phyloP scores from a whole-genome alignment of 331 rosid species.

The Acacia concinna region DNA sequence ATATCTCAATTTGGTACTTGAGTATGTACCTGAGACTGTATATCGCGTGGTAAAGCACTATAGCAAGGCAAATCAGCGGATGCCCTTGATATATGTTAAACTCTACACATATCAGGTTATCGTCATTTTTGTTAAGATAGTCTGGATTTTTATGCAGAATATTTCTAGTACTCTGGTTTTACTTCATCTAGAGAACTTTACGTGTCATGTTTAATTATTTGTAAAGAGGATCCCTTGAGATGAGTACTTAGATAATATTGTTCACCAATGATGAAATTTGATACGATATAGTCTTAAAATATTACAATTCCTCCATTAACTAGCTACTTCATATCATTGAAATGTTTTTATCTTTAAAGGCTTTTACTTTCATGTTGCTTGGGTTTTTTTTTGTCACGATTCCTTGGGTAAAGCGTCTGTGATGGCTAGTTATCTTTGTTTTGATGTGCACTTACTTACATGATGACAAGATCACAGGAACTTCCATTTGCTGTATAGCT shows the following conservation, averaged over 20 bases:
- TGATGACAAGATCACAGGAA: neutral
- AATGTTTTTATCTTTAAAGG: neutral
- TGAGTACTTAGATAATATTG: neutral
- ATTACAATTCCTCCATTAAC: neutral
- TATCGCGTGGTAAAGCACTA: slow-evolving; percentile 67
- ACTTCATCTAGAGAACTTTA: neutral
- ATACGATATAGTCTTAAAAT: neutral
- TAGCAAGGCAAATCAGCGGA: slow-evolving; percentile 68
- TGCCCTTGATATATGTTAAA: slow-evolving; percentile 75
- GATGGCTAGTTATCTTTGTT: neutral
- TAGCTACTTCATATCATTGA: neutral
- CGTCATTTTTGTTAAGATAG: neutral
- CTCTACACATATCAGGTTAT: slow-evolving; percentile 70
- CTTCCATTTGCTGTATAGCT: neutral
- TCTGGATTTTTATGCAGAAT: neutral
- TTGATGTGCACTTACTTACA: neutral
- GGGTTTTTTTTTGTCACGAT: neutral
- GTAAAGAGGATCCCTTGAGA: neutral
- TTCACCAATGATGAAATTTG: neutral
- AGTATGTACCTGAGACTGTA: slow-evolving; percentile 70
- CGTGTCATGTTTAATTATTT: neutral
- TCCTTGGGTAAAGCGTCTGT: neutral
- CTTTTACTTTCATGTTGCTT: neutral
- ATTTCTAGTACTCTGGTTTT: neutral
- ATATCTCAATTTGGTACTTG: slow-evolving; percentile 72